phyloP scores from a whole-genome alignment of 257 asterid genomes.

The Petrea volubilis region DNA sequence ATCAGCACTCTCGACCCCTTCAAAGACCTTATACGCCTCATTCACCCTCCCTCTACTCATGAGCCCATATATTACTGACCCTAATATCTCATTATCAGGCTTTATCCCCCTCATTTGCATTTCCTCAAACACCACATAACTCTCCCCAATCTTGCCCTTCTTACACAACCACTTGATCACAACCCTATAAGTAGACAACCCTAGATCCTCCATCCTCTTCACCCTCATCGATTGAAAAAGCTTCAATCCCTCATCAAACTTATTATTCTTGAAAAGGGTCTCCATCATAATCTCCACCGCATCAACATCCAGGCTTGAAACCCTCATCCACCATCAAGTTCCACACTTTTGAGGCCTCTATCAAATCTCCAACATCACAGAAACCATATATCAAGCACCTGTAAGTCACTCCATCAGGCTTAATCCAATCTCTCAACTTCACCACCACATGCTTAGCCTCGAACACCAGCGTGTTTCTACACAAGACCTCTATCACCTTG shows the following conservation, averaged over 20 bases:
- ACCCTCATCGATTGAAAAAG: conserved; percentile 69
- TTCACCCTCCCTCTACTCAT: conserved; percentile 62
- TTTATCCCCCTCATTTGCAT: conserved; percentile 65
- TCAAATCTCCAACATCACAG: conserved; percentile 77
- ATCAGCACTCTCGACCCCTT: conserved; percentile 54
- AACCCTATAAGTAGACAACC: conserved; percentile 56
- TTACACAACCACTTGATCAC: conserved; percentile 84
- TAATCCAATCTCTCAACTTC: conserved; percentile 60
- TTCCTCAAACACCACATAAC: conserved; percentile 57
- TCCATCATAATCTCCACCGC: conserved; percentile 60
- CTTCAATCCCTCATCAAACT: conserved; percentile 58
- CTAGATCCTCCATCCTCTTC: conserved; percentile 43
- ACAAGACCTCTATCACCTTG: conserved; percentile 56
- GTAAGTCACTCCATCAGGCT: conserved; percentile 61
- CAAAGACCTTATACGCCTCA: conserved; percentile 56
- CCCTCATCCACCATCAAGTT: conserved; percentile 82
- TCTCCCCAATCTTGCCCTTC: conserved; percentile 68
- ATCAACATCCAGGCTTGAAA: conserved; percentile 42
- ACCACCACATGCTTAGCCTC: conserved; percentile 74
- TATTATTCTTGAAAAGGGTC: conserved; percentile 64
- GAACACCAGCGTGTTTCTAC: conserved; percentile 59
- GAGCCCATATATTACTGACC: conserved; percentile 54
- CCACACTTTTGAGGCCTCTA: conserved; percentile 91
- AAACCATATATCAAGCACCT: conserved; percentile 78
- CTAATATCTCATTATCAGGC: conserved; percentile 48